Conservation (phyloP, 768 basidiomycete genomes). For the Fibroporia radiculosa region DNA sequence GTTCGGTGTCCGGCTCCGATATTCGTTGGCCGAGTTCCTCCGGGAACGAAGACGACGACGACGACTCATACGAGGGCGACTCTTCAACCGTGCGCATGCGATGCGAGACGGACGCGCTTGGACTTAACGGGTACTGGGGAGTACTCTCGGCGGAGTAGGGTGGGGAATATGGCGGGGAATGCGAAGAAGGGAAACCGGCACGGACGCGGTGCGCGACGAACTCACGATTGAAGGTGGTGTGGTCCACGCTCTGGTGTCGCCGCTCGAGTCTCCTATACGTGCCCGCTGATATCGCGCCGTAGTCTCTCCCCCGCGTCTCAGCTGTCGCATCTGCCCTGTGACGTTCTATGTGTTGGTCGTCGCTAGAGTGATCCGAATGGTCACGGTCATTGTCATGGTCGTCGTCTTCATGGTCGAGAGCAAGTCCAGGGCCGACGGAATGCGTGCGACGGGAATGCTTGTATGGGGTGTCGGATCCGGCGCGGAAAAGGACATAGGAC, state of each 20-base stretch:
- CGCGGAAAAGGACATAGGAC: slow-evolving; percentile 66
- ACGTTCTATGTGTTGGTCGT: slow-evolving; percentile 4
- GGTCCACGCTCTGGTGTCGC: slow-evolving; percentile 25
- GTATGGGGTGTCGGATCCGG: slow-evolving; percentile 33
- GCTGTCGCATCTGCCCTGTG: slow-evolving; percentile 9
- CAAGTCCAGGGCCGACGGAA: slow-evolving; percentile 45
- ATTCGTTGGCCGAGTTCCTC: slow-evolving; percentile 5
- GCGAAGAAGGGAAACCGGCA: slow-evolving; percentile 16
- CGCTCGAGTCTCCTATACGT: background rate
- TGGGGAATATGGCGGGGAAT: slow-evolving; percentile 26
- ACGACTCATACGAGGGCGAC: slow-evolving; percentile 12
- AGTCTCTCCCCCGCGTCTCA: slow-evolving; percentile 11
- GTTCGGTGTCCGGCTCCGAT: slow-evolving; percentile 10
- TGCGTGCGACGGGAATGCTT: slow-evolving; percentile 37
- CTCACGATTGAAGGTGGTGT: slow-evolving; percentile 22
- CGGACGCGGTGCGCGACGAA: slow-evolving; percentile 21
- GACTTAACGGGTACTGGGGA: slow-evolving; percentile 8
- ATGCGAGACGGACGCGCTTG: slow-evolving; percentile 10
- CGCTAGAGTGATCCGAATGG: slow-evolving; percentile 25
- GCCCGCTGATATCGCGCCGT: background rate
- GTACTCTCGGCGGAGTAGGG: slow-evolving; percentile 10
- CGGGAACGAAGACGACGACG: slow-evolving; percentile 14
- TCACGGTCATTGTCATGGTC: no score
- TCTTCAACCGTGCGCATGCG: slow-evolving; percentile 13
- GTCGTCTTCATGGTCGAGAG: slow-evolving; percentile 30